These are phyloP conservation scores for Filosporella fistucella DNA, from an alignment of 495 filamentous ascomycete species.

Conservation along the genomic window DNA sequence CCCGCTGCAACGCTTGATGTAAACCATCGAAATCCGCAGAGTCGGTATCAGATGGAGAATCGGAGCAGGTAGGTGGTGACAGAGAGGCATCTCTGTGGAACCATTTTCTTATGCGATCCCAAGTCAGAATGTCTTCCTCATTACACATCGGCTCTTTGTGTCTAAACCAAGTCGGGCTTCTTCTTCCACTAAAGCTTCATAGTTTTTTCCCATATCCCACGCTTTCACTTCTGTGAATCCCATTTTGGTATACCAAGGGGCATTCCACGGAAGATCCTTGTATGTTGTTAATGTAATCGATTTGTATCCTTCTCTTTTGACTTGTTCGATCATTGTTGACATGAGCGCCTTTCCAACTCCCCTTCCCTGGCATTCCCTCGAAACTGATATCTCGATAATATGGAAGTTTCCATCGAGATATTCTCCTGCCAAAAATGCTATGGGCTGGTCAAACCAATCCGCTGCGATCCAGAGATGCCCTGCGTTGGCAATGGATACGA, in stretches of 20 bases:
- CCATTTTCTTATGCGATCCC: no score
- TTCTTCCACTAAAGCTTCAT: slow-evolving; percentile 10
- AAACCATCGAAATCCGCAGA: no score
- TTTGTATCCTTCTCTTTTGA: slow-evolving; percentile 14
- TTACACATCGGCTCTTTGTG: slow-evolving; percentile 17
- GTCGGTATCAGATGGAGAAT: no score
- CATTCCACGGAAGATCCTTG: slow-evolving; percentile 20
- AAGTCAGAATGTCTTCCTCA: slow-evolving; percentile 20
- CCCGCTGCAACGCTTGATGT: no score
- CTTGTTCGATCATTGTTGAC: slow-evolving; percentile 14
- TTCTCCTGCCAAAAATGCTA: slow-evolving; percentile 21
- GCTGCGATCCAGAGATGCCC: slow-evolving; percentile 21
- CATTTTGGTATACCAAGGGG: slow-evolving; percentile 21
- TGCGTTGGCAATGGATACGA: slow-evolving; percentile 9
- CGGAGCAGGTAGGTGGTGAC: no score
- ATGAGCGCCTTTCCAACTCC: slow-evolving; percentile 23
- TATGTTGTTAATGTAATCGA: slow-evolving; percentile 21
- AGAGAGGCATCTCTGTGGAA: no score
- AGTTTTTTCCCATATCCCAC: slow-evolving; percentile 11
- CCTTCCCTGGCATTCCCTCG: slow-evolving; percentile 19
- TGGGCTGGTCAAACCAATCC: slow-evolving; percentile 19
- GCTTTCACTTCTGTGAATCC: slow-evolving; percentile 19
- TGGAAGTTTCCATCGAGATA: slow-evolving; percentile 20
- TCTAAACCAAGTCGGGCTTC: slow-evolving; percentile 19
- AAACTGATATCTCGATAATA: slow-evolving; percentile 21